Conservation (phyloP, 768 basidiomycete species). For the Russula olivacea region DNA sequence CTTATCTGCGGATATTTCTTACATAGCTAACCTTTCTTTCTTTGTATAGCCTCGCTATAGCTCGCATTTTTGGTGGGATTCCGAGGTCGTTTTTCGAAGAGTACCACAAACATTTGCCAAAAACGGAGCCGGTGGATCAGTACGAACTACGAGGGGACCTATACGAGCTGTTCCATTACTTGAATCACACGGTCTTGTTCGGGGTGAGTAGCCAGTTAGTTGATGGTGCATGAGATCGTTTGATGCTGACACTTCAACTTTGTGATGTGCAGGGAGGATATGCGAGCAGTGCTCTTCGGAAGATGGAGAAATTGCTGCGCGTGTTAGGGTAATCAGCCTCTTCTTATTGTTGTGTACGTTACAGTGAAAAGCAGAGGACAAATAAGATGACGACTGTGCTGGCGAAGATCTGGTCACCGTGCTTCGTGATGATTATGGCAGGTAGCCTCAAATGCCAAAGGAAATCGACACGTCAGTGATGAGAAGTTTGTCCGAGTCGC, state of each 20-base stretch:
- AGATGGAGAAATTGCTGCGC: conserved; percentile 41
- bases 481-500: neutral
- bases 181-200: conserved; percentile 77
- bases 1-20: neutral
- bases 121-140: conserved; percentile 57
- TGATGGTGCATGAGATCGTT: neutral
- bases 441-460: neutral
- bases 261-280: conserved; percentile 40
- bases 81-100: conserved; percentile 54
- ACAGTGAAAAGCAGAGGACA: neutral
- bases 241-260: neutral
- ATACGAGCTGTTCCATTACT: conserved; percentile 75
- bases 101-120: conserved; percentile 62
- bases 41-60: conserved; percentile 59
- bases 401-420: neutral
- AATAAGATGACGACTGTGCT: neutral
- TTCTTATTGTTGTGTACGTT: neutral
- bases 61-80: conserved; percentile 73
- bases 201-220: conserved; percentile 45
- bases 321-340: conserved; percentile 24
- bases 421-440: neutral
- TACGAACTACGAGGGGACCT: conserved; percentile 59
- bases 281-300: conserved; percentile 47
- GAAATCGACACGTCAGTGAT: neutral
- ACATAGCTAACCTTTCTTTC: neutral